These are phyloP conservation scores for Microbotryum saponariae DNA, from an alignment of 1,284 basidiomycete species.

Conservation along the genomic window DNA sequence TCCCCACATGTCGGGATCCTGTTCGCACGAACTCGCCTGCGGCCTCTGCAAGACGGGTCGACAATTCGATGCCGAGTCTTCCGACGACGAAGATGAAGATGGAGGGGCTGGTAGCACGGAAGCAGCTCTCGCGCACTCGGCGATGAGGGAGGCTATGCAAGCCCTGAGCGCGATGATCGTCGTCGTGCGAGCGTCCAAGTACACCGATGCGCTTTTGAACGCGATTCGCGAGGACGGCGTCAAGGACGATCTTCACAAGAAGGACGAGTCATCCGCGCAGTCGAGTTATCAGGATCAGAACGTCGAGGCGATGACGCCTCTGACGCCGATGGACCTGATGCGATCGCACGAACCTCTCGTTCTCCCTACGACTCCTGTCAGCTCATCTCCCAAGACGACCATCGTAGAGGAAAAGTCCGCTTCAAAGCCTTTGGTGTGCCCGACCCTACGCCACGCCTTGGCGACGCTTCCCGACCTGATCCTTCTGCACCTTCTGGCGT, in stretches of 20 bases:
- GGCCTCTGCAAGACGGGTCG: slow-evolving; percentile 32
- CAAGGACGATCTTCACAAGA: background rate
- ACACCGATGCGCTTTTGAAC: slow-evolving; percentile 8
- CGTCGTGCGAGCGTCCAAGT: slow-evolving; percentile 26
- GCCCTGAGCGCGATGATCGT: slow-evolving; percentile 33
- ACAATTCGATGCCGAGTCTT: slow-evolving; percentile 32
- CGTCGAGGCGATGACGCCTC: slow-evolving; percentile 3
- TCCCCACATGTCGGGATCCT: slow-evolving; percentile 1
- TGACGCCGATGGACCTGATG: slow-evolving; percentile 22
- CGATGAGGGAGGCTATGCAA: slow-evolving; percentile 37
- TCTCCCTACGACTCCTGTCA: background rate
- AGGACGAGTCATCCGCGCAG: background rate
- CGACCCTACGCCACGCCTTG: slow-evolving; percentile 31
- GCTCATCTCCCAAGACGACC: background rate
- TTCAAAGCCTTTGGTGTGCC: slow-evolving; percentile 17
- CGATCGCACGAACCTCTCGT: slow-evolving; percentile 4
- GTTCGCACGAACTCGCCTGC: slow-evolving; percentile 20
- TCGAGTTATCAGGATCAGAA: background rate
- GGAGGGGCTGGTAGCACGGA: slow-evolving; percentile 2
- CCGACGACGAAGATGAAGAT: slow-evolving; percentile 20
- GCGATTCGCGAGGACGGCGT: slow-evolving; percentile 11
- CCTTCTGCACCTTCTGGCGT: slow-evolving; percentile 33
- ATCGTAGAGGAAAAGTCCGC: background rate
- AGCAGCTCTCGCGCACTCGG: slow-evolving; percentile 29
- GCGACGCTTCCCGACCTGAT: slow-evolving; percentile 32